Percentiles rank a stretch among this genome's conserved stretches.
Conservation (phyloP, 805 yeast species). For the Candida succiphila region DNA sequence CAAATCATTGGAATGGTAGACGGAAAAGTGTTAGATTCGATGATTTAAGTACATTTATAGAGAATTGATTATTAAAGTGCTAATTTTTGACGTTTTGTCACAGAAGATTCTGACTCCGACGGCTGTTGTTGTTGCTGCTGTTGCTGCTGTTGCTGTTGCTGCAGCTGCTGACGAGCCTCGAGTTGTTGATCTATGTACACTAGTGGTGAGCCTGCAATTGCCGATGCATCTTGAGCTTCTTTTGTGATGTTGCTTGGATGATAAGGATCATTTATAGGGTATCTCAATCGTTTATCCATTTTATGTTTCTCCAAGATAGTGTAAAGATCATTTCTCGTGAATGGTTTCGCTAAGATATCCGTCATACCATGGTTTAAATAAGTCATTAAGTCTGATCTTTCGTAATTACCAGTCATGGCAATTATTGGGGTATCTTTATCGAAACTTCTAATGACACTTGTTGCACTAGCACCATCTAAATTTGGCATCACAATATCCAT, state of each 20-base stretch:
- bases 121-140: neutral
- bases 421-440: conserved; percentile 83
- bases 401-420: conserved; percentile 89
- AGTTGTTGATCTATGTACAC: neutral
- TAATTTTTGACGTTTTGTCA: too few relatives aligned
- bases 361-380: conserved; percentile 85
- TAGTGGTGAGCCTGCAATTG: neutral
- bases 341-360: conserved; percentile 89
- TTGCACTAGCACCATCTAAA: conserved; percentile 82
- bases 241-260: conserved; percentile 6
- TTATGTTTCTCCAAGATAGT: conserved; percentile 69
- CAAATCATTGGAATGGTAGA: conserved; percentile 3
- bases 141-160: neutral
- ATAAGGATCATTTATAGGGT: conserved; percentile 14
- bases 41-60: too few relatives aligned
- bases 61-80: too few relatives aligned
- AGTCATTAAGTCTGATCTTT: conserved; percentile 69
- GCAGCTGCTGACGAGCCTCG: neutral
- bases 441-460: conserved; percentile 77
- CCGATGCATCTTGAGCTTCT: neutral
- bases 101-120: too few relatives aligned
- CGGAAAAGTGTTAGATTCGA: conserved; percentile 23
- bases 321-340: conserved; percentile 77
- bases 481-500: conserved; percentile 92
- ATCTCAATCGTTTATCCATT: conserved; percentile 27